phyloP scores from a whole-genome alignment of 768 basidiomycete genomes.

The Scleroderma bovista region DNA sequence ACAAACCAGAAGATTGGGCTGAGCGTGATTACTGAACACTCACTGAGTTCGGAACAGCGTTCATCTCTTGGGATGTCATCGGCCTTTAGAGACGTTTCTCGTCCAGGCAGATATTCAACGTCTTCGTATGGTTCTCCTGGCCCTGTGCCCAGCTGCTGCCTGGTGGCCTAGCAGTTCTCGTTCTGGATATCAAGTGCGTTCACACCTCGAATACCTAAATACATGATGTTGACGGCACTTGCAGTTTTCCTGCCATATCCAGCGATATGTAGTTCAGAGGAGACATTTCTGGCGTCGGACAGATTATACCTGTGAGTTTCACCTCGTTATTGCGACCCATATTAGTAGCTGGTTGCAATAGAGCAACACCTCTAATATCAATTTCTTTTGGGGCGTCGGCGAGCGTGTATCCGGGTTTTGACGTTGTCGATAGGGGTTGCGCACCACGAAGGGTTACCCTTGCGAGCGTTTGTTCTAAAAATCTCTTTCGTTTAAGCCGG shows the following conservation, averaged over 20 bases:
- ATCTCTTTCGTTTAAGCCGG: no score
- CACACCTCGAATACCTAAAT: no score
- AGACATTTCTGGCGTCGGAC: constrained; percentile 64
- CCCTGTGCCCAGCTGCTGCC: constrained; percentile 49
- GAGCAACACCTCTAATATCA: no score
- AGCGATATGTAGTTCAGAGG: constrained; percentile 51
- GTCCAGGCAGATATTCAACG: constrained; percentile 55
- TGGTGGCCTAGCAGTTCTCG: constrained; percentile 62
- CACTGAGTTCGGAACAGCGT: constrained; percentile 76
- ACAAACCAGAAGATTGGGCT: constrained; percentile 74
- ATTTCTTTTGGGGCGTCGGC: no score
- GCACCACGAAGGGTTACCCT: no score
- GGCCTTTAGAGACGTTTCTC: constrained; percentile 73
- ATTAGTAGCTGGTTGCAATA: no score
- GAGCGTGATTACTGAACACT: constrained; percentile 70
- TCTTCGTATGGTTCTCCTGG: constrained; percentile 71
- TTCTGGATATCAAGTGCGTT: constrained; percentile 60
- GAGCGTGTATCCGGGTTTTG: no score
- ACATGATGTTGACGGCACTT: constrained; percentile 1
- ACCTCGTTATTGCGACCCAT: no score
- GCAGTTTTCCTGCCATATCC: constrained; percentile 45
- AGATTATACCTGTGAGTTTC: constrained; percentile 40
- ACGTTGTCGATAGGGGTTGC: no score
- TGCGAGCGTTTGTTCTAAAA: no score
- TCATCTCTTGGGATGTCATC: constrained; percentile 78